A percentile compares a stretch with the other conserved stretches of the same genome.
phyloP scores from a whole-genome alignment of 495 filamentous ascomycete genomes.

The Jackrogersella minutella region DNA sequence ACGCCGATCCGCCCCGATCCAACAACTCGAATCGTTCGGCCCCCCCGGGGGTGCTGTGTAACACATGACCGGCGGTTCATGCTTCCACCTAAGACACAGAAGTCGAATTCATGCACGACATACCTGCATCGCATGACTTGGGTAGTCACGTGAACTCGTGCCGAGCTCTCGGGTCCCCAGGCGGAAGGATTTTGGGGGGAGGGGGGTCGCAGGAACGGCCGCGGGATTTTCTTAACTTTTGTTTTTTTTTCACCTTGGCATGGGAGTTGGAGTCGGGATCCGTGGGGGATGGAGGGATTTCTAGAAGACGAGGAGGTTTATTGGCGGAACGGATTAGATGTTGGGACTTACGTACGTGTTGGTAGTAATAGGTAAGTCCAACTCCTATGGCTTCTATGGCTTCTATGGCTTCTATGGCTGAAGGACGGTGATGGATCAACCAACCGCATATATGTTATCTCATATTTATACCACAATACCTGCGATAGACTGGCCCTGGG shows the following conservation, averaged over 20 bases:
- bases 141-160: slow-evolving; percentile 43
- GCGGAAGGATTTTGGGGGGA: neutral
- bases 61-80: slow-evolving; percentile 32
- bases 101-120: slow-evolving; percentile 44
- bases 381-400: neutral
- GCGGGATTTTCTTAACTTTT: slow-evolving; percentile 1
- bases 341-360: too few species aligned
- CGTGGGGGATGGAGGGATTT: neutral
- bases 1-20: too few species aligned
- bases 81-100: neutral
- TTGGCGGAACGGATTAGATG: too few species aligned
- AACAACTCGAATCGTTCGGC: neutral
- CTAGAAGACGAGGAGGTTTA: neutral
- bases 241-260: too few species aligned
- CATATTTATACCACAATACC: neutral
- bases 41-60: slow-evolving; percentile 13
- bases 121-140: slow-evolving; percentile 48
- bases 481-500: neutral
- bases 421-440: neutral
- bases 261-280: neutral
- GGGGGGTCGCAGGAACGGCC: neutral
- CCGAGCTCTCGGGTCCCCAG: slow-evolving; percentile 6
- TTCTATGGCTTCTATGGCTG: neutral
- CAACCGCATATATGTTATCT: neutral
- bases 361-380: too few species aligned